These are phyloP conservation scores for Spongospora subterranea DNA, from an alignment of 208 protist genomes.

Conservation along the genomic window DNA sequence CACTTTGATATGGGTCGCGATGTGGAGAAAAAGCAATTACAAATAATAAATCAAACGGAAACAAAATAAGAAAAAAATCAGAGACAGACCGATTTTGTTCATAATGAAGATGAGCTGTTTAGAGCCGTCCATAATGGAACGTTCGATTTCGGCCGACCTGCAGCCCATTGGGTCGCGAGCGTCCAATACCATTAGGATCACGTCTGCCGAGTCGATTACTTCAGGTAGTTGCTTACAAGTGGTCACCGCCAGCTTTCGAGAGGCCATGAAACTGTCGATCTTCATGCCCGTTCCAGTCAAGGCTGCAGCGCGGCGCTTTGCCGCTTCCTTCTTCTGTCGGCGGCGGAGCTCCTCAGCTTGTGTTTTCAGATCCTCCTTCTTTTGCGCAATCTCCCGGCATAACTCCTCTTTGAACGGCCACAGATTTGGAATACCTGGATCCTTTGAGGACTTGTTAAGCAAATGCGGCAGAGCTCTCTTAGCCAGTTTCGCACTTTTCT, in stretches of 20 bases:
- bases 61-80: neutral
- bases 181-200: constrained; percentile 67
- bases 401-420: constrained; percentile 54
- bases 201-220: constrained; percentile 58
- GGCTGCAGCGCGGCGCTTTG: neutral
- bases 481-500: neutral
- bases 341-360: neutral
- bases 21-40: neutral
- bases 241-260: neutral
- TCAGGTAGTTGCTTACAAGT: constrained; percentile 56
- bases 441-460: neutral
- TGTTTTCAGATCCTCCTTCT: neutral
- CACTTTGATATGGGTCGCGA: neutral
- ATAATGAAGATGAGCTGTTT: constrained; percentile 69
- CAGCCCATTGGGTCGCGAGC: constrained; percentile 67
- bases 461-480: neutral
- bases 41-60: neutral
- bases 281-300: neutral
- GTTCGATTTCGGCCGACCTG: constrained; percentile 57
- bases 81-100: constrained; percentile 65
- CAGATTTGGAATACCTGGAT: constrained; percentile 42
- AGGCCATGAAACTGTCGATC: neutral
- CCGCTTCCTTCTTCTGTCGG: neutral
- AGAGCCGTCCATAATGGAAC: constrained; percentile 20
- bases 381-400: neutral